These are phyloP conservation scores for Talaromyces trachyspermus DNA, from an alignment of 495 filamentous ascomycete species.

Conservation along the genomic window DNA sequence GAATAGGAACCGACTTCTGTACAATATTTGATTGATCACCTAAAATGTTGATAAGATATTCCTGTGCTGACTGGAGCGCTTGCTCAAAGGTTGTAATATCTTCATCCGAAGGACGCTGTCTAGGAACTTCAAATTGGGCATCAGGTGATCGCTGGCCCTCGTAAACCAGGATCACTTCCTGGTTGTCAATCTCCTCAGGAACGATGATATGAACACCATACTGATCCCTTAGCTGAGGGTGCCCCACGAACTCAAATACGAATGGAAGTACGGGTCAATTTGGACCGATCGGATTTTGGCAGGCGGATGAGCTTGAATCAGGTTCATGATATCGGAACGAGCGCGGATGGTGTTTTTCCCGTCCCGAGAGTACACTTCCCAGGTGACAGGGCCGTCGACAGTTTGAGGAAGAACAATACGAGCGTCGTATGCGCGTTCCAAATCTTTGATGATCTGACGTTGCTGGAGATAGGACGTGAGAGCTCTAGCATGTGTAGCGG, in stretches of 20 bases:
- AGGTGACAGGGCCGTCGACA: slow-evolving; percentile 56
- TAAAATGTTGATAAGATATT: slow-evolving; percentile 62
- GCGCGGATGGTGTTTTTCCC: slow-evolving; percentile 76
- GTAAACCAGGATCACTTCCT: slow-evolving; percentile 75
- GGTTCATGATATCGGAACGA: slow-evolving; percentile 69
- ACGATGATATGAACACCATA: slow-evolving; percentile 75
- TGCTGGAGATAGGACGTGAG: slow-evolving; percentile 77
- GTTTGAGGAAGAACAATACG: slow-evolving; percentile 69
- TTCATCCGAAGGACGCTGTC: slow-evolving; percentile 47
- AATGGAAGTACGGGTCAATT: slow-evolving; percentile 83
- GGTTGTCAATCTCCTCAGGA: slow-evolving; percentile 54
- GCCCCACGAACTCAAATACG: slow-evolving; percentile 59
- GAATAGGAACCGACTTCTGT: slow-evolving; percentile 57
- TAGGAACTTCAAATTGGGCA: slow-evolving; percentile 60
- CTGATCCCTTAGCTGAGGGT: slow-evolving; percentile 57
- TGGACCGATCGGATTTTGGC: slow-evolving; percentile 58
- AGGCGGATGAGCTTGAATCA: slow-evolving; percentile 75
- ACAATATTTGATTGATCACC: slow-evolving; percentile 64
- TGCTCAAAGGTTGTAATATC: slow-evolving; percentile 62
- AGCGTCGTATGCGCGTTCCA: slow-evolving; percentile 71
- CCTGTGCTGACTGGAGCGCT: slow-evolving; percentile 62
- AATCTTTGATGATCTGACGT: slow-evolving; percentile 63
- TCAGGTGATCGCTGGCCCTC: slow-evolving; percentile 56
- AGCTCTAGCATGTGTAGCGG: slow-evolving; percentile 76
- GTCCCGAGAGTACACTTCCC: slow-evolving; percentile 80